Evolutionary conservation across 495 filamentous ascomycete species (phyloP), one percentile per base, ranked within the genome.

Genomic region (Aspergillus incahuasiensis): DNA sequence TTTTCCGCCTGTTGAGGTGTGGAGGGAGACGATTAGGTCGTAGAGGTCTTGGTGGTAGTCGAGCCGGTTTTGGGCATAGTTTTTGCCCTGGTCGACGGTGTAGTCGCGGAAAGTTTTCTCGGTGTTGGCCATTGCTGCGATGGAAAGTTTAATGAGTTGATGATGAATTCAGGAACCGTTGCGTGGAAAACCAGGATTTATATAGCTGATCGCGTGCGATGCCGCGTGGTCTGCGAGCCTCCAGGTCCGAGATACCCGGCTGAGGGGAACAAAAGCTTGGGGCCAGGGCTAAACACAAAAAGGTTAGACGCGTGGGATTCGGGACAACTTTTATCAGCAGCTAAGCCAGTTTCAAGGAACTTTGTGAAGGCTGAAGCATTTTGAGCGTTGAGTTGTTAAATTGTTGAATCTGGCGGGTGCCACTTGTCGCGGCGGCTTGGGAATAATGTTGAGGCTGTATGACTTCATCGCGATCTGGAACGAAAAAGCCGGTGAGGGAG

Each of bases 101-200:
- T 74, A 85, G 18, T 63, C 54, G 20, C 67, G 64, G 63, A 82
- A 85, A 0, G 78, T 82, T 21, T 63, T 42, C 54, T 67, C 62
- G 41, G 39, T 35, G 12, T 35, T 15, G 32, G 32, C 32, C 32
- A 35, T 35, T 35, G 6, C 9, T 35, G 32, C 9, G 12, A 35
- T 35, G 32, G 12, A 15, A 2, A 11, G 32, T 7, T 11, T 11
- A 35, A 7, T 11, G 9, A n/a, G n/a, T 28, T 28, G 4, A 12
- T 35, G 12, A 35, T 5, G 12, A 35, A 7, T 11, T 9, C 32
- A 11, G 32, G 12, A n/a, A n/a, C 13, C 13, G 32, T 2, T 7
- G 32, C 2, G 32, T 11, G 8, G 32, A 8, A 35, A 12, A 9
- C 6, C 32, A 11, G 5, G 32, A 11, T 35, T 35, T 35, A 15